Base-by-base conservation (phyloP, 1,284 basidiomycete species). In the Fomitopsis betulina region DNA sequence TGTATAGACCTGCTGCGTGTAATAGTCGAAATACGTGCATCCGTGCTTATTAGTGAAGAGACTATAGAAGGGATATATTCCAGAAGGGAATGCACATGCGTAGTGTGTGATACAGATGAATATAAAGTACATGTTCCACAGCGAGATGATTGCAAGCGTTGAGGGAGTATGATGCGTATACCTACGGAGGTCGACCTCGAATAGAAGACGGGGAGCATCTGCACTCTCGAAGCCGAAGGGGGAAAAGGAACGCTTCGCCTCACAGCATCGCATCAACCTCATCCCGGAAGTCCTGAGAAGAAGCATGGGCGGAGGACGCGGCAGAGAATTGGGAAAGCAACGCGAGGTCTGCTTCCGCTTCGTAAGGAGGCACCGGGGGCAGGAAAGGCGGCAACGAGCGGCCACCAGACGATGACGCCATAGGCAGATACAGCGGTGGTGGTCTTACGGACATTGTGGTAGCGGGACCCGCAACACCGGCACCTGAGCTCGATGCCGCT, bases 181-280 rank as follows among this genome's bases (percentile, higher is more conserved):
- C 35, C 13, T 9, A 37, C 4, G 13, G 35, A 9, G 13, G 9
- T 37, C 12, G 35, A 37, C 8, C 35, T 3, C 3, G 13, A 37
- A 12, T 15, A 37, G 35, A 37, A 37, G 35, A 12, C 8, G 13
- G 5, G 27, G 27, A 30, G 27, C 21, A 47, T 47, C 1, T 15
- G 25, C 27, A 47, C 4, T 47, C 25, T 21, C 1, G 25, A 30
- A 9, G 12, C 3, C 5, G 17, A 30, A 12, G 25, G 25, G 10
- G 10, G 12, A 13, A 30, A 12, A 7, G 13, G 5, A 10, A 32
- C 17, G 30, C 37, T 30, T 10, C 39, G 4, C n/a, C n/a, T 62
- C 57, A 71, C 1, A 71, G 61, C 54, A 72, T 56, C 13, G 70
- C 69, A 30, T 72, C 69, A 23, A 72, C 67, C 53, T 68, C 69